Evolutionary conservation across 352 stramenopile species (phyloP).

Genomic region (Globisporangium rhizosaccharum): DNA sequence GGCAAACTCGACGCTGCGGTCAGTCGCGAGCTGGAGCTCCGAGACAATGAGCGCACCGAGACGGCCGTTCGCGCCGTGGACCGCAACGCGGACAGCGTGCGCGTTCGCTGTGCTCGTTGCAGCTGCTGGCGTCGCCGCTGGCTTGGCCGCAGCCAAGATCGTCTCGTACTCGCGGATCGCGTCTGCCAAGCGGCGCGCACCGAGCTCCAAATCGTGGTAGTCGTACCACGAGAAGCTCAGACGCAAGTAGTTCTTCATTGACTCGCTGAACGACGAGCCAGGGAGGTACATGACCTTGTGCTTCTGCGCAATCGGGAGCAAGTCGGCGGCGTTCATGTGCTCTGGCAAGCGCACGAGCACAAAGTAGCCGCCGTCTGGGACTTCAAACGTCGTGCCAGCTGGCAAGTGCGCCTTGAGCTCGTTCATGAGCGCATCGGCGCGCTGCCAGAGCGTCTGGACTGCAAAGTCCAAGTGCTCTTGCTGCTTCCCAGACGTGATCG

Average conservation of each 20-base stretch:
- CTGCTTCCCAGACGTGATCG: conserved; percentile 64
- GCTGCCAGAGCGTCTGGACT: conserved; percentile 65
- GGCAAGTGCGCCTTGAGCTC: conserved; percentile 63
- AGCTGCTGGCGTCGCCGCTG: conserved; percentile 14
- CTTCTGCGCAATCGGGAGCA: conserved; percentile 75
- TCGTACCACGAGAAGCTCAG: conserved; percentile 89
- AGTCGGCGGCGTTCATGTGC: conserved; percentile 64
- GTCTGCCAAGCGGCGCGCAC: conserved; percentile 60
- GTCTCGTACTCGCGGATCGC: conserved; percentile 62
- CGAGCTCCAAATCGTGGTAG: conserved; percentile 67
- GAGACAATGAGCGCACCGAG: conserved; percentile 68
- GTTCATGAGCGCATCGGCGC: conserved; percentile 70
- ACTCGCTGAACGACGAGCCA: conserved; percentile 74
- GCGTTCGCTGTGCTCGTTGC: conserved; percentile 12
- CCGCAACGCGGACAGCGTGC: conserved; percentile 48
- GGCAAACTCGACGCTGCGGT: conserved; percentile 41
- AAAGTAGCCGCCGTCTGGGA: conserved; percentile 86
- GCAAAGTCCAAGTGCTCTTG: conserved; percentile 74
- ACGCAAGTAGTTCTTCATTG: conserved; percentile 86
- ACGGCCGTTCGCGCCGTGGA: conserved; percentile 64
- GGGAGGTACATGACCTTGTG: conserved; percentile 87
- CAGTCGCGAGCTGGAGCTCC: conserved; percentile 46
- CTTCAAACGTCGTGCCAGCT: conserved; percentile 60
- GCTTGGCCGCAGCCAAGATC: conserved; percentile 26
- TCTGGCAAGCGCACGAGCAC: conserved; percentile 79